Evolutionary conservation across 257 asterid species (phyloP), one percentile per base, ranked within the genome.

Genomic region (Plantago major): DNA sequence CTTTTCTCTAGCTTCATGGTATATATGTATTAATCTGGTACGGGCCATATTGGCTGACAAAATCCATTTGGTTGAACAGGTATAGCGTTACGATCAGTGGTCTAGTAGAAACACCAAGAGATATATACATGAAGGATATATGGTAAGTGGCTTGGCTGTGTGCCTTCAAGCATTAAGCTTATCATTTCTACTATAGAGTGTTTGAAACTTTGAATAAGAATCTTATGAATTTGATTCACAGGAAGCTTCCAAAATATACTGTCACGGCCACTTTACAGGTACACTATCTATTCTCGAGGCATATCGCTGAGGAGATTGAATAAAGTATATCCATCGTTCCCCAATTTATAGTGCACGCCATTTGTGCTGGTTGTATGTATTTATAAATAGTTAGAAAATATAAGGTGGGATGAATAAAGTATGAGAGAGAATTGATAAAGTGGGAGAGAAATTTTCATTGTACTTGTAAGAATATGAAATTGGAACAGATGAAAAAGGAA

Each of bases 261-360:
- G 82, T 91, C 69, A 77, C 94, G 18, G 96, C 98, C 64, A 91
- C 98, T 67, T 81, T 88, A 73, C 98, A 91, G 96, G 98, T 88
- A 65, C 50, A 16, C 14, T 13, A 16, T 22, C 42, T 40, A 37
- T 17, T n/a, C n/a, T n/a, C n/a, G n/a, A n/a, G n/a, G n/a, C n/a
- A n/a, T n/a, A n/a, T n/a, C n/a, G n/a, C n/a, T 22, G 40, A 33
- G 40, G 40, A 33, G 40, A 33, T 33, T 22, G 26, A 22, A 1
- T 22, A n/a, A n/a, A n/a, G n/a, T n/a, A n/a, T n/a, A n/a, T 22
- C 2, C 26, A 22, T 22, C 26, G 26, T 22, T 22, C 2, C 26
- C 26, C 26, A 2, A 22, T 22, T 22, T 22, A 22, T 22, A 22
- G n/a, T n/a, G n/a, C n/a, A n/a, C n/a, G n/a, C n/a, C n/a, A n/a